Conservation (phyloP, 2,329 filamentous ascomycete genomes). For the Thermochaetoides dissita region DNA sequence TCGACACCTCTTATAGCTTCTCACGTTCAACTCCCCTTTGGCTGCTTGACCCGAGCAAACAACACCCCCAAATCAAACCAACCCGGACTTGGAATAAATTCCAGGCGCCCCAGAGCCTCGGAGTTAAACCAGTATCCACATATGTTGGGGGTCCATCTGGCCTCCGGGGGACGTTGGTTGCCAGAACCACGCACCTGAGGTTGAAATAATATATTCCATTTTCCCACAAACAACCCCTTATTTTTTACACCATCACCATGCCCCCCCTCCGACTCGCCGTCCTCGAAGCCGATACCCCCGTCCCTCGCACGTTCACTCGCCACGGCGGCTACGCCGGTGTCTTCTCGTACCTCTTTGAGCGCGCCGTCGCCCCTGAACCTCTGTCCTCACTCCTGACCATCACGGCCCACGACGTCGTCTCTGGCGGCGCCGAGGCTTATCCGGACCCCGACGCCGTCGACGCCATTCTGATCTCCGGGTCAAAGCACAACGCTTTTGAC, state of each 20-base stretch:
- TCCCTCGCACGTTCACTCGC: constrained; percentile 45
- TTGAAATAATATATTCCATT: constrained; percentile 8
- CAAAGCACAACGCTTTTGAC: constrained; percentile 61
- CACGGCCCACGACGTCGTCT: constrained; percentile 57
- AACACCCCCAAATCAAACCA: too few relatives aligned
- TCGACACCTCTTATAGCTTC: too few relatives aligned
- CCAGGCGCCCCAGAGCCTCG: too few relatives aligned
- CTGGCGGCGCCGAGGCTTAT: constrained; percentile 43
- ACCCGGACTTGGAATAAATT: too few relatives aligned
- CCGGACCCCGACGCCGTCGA: constrained; percentile 63
- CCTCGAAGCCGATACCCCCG: constrained; percentile 73
- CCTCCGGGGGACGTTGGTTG: too few relatives aligned
- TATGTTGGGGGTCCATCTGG: too few relatives aligned
- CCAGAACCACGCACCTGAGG: too few relatives aligned
- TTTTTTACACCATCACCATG: not conserved
- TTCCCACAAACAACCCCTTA: constrained; percentile 13
- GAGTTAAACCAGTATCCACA: too few relatives aligned
- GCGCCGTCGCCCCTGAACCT: constrained; percentile 33
- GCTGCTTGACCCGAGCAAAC: too few relatives aligned
- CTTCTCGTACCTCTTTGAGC: constrained; percentile 46
- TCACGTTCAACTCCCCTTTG: too few relatives aligned
- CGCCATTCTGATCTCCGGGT: constrained; percentile 68
- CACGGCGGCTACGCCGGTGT: constrained; percentile 61
- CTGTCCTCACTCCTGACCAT: constrained; percentile 40
- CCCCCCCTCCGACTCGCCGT: constrained; percentile 64